Conservation (phyloP, 1,284 basidiomycete genomes). For the Tilletia horrida region DNA sequence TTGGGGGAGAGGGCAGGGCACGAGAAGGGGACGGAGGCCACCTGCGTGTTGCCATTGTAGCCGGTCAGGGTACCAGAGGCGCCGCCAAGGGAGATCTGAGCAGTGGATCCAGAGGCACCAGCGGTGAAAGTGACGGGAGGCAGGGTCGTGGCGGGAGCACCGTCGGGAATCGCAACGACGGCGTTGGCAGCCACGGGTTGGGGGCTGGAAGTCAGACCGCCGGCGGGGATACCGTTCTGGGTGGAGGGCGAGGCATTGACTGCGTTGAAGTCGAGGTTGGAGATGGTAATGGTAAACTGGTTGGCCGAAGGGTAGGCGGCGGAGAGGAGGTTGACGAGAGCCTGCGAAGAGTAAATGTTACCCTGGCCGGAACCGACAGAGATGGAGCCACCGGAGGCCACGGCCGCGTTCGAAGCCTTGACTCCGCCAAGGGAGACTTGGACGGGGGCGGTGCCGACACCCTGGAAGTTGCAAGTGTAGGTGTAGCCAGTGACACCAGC, state of each 20-base stretch:
- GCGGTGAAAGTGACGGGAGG: slow-evolving; percentile 8
- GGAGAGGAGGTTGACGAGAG: neutral
- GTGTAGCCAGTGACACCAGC: slow-evolving; percentile 11
- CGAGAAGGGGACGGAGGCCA: neutral
- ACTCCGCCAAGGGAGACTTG: neutral
- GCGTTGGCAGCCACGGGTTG: neutral
- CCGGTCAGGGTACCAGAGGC: neutral
- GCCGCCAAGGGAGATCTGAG: neutral
- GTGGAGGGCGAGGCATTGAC: neutral
- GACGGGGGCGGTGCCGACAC: neutral
- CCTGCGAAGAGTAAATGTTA: neutral
- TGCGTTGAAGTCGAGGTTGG: slow-evolving; percentile 3
- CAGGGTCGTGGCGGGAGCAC: neutral
- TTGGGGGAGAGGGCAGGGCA: slow-evolving; percentile 12
- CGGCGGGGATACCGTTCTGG: slow-evolving; percentile 12
- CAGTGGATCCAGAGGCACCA: slow-evolving; percentile 1
- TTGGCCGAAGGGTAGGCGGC: neutral
- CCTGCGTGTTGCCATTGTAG: neutral
- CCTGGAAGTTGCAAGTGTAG: neutral
- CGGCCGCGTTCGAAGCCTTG: neutral
- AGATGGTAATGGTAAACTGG: neutral
- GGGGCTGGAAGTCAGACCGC: neutral
- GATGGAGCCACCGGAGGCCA: neutral
- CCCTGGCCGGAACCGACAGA: neutral
- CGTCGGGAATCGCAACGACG: neutral